phyloP scores from a whole-genome alignment of 2,329 filamentous ascomycete genomes.

The Aspergillus transmontanensis region DNA sequence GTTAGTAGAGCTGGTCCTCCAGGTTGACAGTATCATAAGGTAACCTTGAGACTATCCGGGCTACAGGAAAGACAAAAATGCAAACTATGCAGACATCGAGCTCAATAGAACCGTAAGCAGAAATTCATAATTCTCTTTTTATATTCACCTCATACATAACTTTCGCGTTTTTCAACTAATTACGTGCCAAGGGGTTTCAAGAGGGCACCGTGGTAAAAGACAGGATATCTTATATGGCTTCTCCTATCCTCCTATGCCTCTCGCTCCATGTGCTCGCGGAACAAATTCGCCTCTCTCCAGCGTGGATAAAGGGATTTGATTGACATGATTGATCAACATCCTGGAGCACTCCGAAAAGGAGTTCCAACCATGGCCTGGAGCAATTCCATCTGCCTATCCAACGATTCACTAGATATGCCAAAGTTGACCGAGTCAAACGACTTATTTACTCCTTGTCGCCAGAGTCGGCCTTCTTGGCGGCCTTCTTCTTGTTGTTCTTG shows the following conservation, averaged over 20 bases:
- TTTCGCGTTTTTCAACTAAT: constrained; percentile 19
- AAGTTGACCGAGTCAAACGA: constrained; percentile 16
- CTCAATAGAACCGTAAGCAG: neutral
- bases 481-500: constrained; percentile 88
- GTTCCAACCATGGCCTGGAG: constrained; percentile 21
- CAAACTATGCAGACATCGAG: neutral
- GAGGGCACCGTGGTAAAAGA: constrained; percentile 8
- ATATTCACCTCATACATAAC: constrained; percentile 17
- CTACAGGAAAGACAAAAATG: neutral
- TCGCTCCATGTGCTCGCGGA: constrained; percentile 5
- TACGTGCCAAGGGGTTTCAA: constrained; percentile 20
- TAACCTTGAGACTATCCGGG: constrained; percentile 1
- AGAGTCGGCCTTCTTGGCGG: constrained; percentile 46
- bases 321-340: constrained; percentile 8
- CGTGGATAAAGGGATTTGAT: constrained; percentile 7
- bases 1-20: neutral
- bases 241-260: constrained; percentile 6
- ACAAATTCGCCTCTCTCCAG: neutral
- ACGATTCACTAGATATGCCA: constrained; percentile 18
- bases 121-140: constrained; percentile 5
- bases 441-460: constrained; percentile 47
- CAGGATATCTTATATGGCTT: constrained; percentile 9
- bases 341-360: constrained; percentile 9
- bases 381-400: constrained; percentile 18
- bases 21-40: neutral